Percentiles rank a stretch among this genome's conserved stretches.
phyloP scores from a whole-genome alignment of 371 early-diverging fungal genomes.

The Apophysomyces sp. region DNA sequence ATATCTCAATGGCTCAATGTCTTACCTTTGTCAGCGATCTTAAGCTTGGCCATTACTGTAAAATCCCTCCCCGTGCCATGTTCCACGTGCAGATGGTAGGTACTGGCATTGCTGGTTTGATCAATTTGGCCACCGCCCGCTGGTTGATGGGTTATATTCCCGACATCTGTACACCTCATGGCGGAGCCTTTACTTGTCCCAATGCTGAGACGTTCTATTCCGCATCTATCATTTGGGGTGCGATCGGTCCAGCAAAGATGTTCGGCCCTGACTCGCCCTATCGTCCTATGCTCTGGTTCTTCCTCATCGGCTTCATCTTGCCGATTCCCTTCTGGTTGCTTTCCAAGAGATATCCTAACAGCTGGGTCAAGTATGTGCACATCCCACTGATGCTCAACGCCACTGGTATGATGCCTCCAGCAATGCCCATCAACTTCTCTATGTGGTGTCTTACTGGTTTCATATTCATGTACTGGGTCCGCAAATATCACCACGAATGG shows the following conservation, averaged over 20 bases:
- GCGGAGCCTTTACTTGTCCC: constrained; percentile 61
- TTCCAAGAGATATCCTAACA: constrained; percentile 43
- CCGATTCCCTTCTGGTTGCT: constrained; percentile 62
- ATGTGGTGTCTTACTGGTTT: constrained; percentile 67
- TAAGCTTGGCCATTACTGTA: constrained; percentile 69
- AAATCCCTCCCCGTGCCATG: constrained; percentile 72
- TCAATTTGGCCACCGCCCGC: constrained; percentile 65
- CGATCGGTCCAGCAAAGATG: constrained; percentile 69
- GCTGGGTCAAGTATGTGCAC: constrained; percentile 60
- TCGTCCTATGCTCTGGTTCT: constrained; percentile 53
- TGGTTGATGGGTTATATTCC: constrained; percentile 61
- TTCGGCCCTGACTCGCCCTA: constrained; percentile 66
- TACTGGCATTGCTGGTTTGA: constrained; percentile 56
- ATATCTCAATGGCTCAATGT: constrained; percentile 62
- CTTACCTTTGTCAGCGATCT: constrained; percentile 61
- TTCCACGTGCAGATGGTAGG: constrained; percentile 60
- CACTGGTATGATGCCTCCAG: constrained; percentile 72
- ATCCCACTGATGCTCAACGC: constrained; percentile 65
- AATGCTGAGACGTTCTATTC: constrained; percentile 59
- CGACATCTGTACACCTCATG: constrained; percentile 53
- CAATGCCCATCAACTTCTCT: constrained; percentile 53
- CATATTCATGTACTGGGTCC: constrained; percentile 62
- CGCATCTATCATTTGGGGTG: constrained; percentile 74
- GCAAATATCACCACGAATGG: constrained; percentile 58
- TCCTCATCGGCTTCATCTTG: constrained; percentile 63